Evolutionary conservation across 495 filamentous ascomycete species (phyloP).

Genomic region (Alectoria sarmentosa): DNA sequence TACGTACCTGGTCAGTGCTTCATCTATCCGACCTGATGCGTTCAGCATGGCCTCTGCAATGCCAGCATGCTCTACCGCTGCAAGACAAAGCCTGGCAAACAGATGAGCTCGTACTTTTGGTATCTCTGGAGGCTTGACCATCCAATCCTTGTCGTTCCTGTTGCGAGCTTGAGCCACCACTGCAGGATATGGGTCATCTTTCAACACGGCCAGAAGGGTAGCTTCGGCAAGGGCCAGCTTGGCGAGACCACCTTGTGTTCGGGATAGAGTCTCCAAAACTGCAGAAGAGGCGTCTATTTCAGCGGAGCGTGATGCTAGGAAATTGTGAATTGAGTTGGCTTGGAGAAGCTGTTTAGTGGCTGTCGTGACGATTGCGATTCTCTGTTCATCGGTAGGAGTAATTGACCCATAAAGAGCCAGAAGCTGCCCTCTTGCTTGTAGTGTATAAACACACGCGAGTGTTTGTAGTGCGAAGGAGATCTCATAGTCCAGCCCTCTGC

Average conservation of each 20-base stretch:
- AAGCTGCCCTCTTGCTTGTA: constrained; percentile 59
- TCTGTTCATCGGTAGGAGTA: constrained; percentile 56
- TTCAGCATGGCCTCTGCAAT: constrained; percentile 44
- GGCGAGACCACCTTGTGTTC: constrained; percentile 61
- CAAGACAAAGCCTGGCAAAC: constrained; percentile 82
- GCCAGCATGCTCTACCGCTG: constrained; percentile 47
- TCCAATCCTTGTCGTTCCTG: constrained; percentile 79
- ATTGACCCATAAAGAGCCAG: constrained; percentile 48
- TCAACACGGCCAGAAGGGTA: constrained; percentile 79
- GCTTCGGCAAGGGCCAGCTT: constrained; percentile 77
- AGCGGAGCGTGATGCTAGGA: constrained; percentile 40
- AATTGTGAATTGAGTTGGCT: constrained; percentile 68
- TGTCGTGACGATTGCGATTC: constrained; percentile 59
- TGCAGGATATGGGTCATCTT: constrained; percentile 87
- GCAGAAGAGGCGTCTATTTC: constrained; percentile 19
- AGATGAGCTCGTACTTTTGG: constrained; percentile 82
- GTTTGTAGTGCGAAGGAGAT: constrained; percentile 70
- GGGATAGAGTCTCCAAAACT: constrained; percentile 53
- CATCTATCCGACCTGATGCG: constrained; percentile 44
- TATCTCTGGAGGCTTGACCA: constrained; percentile 79
- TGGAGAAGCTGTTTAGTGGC: constrained; percentile 74
- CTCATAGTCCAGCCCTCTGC: constrained; percentile 77
- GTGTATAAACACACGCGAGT: constrained; percentile 62
- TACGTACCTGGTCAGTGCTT: constrained; percentile 60
- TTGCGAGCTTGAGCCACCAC: constrained; percentile 69